Evolutionary conservation across 164 flowering plant genomes (phyloP).

Genomic region (Warburgia ugandensis): DNA sequence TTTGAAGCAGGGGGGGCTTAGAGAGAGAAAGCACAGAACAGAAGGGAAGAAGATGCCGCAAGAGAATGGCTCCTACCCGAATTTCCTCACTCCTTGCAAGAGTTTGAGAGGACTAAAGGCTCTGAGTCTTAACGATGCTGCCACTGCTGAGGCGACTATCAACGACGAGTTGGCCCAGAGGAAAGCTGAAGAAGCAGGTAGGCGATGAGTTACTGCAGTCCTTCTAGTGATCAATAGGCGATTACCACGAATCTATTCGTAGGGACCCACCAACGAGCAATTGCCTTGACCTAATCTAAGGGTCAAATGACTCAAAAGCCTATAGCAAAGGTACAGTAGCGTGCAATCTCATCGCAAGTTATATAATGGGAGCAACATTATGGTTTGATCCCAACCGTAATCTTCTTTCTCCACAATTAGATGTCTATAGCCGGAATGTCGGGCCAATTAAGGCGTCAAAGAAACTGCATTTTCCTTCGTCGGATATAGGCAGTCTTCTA

Average conservation of each 20-base stretch:
- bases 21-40: not conserved
- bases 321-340: not conserved
- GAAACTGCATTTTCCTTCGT: too few relatives aligned
- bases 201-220: not conserved
- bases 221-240: too few relatives aligned
- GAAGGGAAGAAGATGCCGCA: constrained; percentile 23
- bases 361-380: not conserved
- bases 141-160: constrained; percentile 28
- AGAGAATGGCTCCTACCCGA: constrained; percentile 11
- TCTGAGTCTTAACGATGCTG: constrained; percentile 15
- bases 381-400: too few relatives aligned
- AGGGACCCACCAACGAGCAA: not conserved
- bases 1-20: too few relatives aligned
- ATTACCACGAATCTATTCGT: not conserved
- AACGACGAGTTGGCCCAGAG: constrained; percentile 16
- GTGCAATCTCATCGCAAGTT: not conserved
- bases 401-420: too few relatives aligned
- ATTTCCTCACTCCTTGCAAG: constrained; percentile 37
- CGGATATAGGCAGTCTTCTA: too few relatives aligned
- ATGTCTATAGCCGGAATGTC: too few relatives aligned
- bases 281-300: not conserved
- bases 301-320: not conserved
- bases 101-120: constrained; percentile 37
- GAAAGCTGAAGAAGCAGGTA: constrained; percentile 18
- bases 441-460: too few relatives aligned